These are phyloP conservation scores for Botrytis elliptica DNA, from an alignment of 2,329 filamentous ascomycete genomes.

Conservation along the genomic window DNA sequence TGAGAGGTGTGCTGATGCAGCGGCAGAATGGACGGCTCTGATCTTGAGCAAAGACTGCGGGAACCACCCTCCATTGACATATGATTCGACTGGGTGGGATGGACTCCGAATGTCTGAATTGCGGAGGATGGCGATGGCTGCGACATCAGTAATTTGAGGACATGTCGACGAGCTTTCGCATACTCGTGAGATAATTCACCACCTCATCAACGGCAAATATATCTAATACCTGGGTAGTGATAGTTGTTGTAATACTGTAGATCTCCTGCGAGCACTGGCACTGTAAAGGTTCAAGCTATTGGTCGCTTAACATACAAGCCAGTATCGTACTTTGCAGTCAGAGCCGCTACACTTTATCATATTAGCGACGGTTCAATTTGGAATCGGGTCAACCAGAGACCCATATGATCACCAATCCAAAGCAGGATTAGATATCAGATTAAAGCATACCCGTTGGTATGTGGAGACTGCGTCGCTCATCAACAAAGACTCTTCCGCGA, in stretches of 20 bases:
- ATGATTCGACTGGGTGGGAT: not conserved
- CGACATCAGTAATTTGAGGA: not conserved
- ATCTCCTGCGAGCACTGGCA: not conserved
- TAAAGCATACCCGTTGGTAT: not conserved
- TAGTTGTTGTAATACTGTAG: not conserved
- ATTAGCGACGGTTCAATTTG: not conserved
- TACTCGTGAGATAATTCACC: not conserved
- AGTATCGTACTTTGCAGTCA: not conserved
- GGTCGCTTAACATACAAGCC: not conserved
- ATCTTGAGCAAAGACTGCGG: not conserved
- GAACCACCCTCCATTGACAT: not conserved
- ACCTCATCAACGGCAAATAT: not conserved
- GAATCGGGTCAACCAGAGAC: not conserved
- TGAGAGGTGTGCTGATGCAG: not conserved
- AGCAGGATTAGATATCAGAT: not conserved
- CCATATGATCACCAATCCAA: not conserved
- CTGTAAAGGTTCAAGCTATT: not conserved
- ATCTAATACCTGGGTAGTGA: not conserved
- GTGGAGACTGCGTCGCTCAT: not conserved
- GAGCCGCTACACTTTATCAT: not conserved
- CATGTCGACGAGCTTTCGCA: not conserved
- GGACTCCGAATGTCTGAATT: rapidly evolving
- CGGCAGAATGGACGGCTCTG: not conserved
- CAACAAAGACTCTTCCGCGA: not conserved
- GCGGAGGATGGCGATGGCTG: not conserved